These are phyloP conservation scores for Paramyrothecium sp. DNA, from an alignment of 2,329 filamentous ascomycete genomes.

Conservation along the genomic window DNA sequence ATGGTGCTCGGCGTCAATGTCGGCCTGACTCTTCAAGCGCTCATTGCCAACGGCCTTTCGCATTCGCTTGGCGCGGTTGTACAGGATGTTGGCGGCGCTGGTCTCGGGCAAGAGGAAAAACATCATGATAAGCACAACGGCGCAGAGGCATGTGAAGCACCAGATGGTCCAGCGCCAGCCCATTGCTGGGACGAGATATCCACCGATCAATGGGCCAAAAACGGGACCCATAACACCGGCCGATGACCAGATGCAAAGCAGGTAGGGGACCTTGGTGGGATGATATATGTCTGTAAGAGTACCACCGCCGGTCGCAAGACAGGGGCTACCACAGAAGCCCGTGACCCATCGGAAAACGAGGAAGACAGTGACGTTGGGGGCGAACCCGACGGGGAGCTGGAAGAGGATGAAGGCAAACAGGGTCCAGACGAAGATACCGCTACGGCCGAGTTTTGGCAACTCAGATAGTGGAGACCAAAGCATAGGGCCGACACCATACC, in stretches of 20 bases:
- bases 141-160: conserved; percentile 18
- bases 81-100: conserved; percentile 16
- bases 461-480: conserved; percentile 58
- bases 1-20: conserved; percentile 10
- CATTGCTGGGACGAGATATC: conserved; percentile 1
- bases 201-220: conserved; percentile 3
- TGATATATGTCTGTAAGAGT: conserved; percentile 23
- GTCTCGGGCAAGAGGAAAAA: conserved; percentile 23
- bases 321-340: conserved; percentile 40
- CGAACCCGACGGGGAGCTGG: conserved; percentile 50
- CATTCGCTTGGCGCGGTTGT: conserved; percentile 13
- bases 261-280: neutral
- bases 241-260: neutral
- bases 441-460: conserved; percentile 56
- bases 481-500: conserved; percentile 42
- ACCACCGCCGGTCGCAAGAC: conserved; percentile 23
- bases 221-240: neutral
- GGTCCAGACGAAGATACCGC: conserved; percentile 55
- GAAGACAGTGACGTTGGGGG: conserved; percentile 51
- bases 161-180: conserved; percentile 22
- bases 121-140: conserved; percentile 11
- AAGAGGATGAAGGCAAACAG: conserved; percentile 58
- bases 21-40: conserved; percentile 1
- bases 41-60: conserved; percentile 10
- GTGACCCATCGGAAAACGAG: conserved; percentile 50